phyloP scores from a whole-genome alignment of 441 rosid genomes.

The Aquilaria agallochum region DNA sequence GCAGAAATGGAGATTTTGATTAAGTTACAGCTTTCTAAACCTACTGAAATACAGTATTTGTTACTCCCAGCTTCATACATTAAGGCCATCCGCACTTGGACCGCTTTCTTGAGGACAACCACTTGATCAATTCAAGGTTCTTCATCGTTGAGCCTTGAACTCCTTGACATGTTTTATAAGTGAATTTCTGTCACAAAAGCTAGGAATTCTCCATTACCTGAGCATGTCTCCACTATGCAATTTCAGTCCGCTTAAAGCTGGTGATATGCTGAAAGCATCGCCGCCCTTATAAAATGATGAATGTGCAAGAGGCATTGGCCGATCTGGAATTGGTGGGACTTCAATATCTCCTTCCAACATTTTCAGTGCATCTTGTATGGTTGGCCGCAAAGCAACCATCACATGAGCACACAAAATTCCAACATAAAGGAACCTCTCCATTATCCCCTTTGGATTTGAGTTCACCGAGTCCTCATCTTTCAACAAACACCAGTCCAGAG shows the following conservation, averaged over 20 bases:
- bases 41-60: no score
- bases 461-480: slow-evolving; percentile 30
- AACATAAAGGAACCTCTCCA: slow-evolving; percentile 78
- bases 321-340: slow-evolving; percentile 68
- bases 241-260: slow-evolving; percentile 43
- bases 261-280: slow-evolving; percentile 44
- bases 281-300: slow-evolving; percentile 31
- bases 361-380: slow-evolving; percentile 65
- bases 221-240: slow-evolving; percentile 45
- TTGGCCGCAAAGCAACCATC: slow-evolving; percentile 81
- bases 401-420: slow-evolving; percentile 87
- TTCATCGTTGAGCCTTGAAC: no score
- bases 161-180: no score
- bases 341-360: slow-evolving; percentile 89
- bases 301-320: slow-evolving; percentile 51
- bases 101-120: no score
- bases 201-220: slow-evolving; percentile 38
- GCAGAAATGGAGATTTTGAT: no score
- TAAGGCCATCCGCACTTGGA: no score
- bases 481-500: slow-evolving; percentile 45
- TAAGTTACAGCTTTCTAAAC: no score
- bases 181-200: slow-evolving; percentile 8
- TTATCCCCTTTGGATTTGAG: slow-evolving; percentile 52
- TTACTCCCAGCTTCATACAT: no score
- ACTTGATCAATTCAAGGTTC: no score